Percentiles rank a stretch among this genome's conserved stretches.
phyloP scores from a whole-genome alignment of 345 rosid species.

The Hypericum perforatum region DNA sequence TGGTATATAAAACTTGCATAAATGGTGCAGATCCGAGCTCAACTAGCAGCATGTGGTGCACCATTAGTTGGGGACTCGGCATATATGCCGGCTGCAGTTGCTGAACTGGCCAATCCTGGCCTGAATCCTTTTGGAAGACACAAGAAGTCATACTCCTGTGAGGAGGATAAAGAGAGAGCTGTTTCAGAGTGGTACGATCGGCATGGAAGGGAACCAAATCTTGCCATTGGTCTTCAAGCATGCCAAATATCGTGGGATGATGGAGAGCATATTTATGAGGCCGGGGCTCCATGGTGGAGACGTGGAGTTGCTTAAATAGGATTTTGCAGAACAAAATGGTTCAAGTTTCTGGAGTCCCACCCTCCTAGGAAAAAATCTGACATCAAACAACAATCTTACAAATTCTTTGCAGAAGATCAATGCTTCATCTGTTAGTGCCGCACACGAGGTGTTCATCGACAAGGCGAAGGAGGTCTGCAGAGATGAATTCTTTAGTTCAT shows the following conservation, averaged over 20 bases:
- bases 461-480: no score
- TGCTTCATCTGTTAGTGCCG: no score
- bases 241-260: conserved; percentile 85
- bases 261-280: conserved; percentile 52
- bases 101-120: conserved; percentile 49
- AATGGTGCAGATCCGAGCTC: conserved; percentile 65
- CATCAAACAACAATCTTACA: no score
- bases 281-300: conserved; percentile 92
- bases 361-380: no score
- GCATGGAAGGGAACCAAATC: conserved; percentile 71
- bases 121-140: conserved; percentile 64
- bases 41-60: conserved; percentile 80
- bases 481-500: no score
- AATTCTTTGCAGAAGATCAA: no score
- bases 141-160: conserved; percentile 22
- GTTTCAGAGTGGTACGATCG: conserved; percentile 48
- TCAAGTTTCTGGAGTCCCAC: no score
- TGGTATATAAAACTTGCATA: background rate
- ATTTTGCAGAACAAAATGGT: background rate
- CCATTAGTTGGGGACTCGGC: conserved; percentile 86
- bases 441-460: no score
- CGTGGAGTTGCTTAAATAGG: conserved; percentile 7
- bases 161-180: conserved; percentile 44
- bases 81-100: conserved; percentile 82
- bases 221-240: conserved; percentile 87